A percentile compares a stretch with the other conserved stretches of the same genome.
Conservation (phyloP, 768 basidiomycete species). For the Phylloporus arenicola region DNA sequence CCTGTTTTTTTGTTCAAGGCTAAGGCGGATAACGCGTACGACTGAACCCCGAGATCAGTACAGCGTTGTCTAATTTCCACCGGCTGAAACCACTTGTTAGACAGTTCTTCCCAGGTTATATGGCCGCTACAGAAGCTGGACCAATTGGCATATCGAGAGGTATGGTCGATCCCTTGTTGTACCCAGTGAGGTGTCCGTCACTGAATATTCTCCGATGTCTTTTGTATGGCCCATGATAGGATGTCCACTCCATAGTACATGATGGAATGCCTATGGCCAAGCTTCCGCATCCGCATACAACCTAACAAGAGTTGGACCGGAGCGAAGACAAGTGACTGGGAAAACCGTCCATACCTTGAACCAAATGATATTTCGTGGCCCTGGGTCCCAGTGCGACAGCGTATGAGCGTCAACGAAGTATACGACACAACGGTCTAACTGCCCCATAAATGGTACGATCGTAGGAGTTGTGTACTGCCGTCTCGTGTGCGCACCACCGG, state of each 20-base stretch:
- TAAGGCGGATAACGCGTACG: neutral
- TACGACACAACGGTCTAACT: slow-evolving; percentile 5
- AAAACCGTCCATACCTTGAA: slow-evolving; percentile 4
- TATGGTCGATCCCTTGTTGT: slow-evolving; percentile 36
- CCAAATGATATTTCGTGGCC: slow-evolving; percentile 14
- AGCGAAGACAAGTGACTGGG: no score
- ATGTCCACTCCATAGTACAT: slow-evolving; percentile 40
- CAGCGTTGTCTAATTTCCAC: slow-evolving; percentile 7
- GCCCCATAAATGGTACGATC: slow-evolving; percentile 18
- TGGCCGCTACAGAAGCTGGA: slow-evolving; percentile 7
- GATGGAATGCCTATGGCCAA: slow-evolving; percentile 44
- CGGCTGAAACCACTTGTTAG: slow-evolving; percentile 34
- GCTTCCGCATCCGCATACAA: slow-evolving; percentile 55
- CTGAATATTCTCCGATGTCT: slow-evolving; percentile 39
- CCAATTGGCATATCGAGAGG: slow-evolving; percentile 22
- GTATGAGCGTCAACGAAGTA: slow-evolving; percentile 17
- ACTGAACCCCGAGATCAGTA: slow-evolving; percentile 4
- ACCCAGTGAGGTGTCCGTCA: slow-evolving; percentile 38
- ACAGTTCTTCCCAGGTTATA: slow-evolving; percentile 1
- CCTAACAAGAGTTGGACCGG: slow-evolving; percentile 26
- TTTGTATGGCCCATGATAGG: slow-evolving; percentile 41
- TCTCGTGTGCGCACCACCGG: slow-evolving; percentile 32
- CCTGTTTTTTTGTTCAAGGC: slow-evolving; percentile 36
- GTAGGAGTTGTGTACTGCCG: slow-evolving; percentile 32
- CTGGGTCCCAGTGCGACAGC: slow-evolving; percentile 12